Conservation (phyloP, 2,329 filamentous ascomycete species). For the Apiospora saccharicola region DNA sequence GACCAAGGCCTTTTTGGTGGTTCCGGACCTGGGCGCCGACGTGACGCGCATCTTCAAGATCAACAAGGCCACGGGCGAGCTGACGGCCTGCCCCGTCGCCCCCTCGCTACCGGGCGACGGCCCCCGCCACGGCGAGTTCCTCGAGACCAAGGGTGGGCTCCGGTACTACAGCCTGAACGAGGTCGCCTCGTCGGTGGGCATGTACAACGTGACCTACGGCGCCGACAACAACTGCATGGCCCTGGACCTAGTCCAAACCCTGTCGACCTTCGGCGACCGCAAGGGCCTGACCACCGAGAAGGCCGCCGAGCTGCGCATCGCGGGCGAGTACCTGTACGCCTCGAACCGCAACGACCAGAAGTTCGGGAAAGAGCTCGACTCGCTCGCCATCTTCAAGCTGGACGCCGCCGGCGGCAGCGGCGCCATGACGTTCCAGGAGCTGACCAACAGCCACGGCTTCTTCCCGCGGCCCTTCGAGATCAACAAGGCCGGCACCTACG, state of each 20-base stretch:
- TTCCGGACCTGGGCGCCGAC: slow-evolving; percentile 63
- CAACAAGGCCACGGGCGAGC: slow-evolving; percentile 50
- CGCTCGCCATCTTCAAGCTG: slow-evolving; percentile 23
- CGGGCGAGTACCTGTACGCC: slow-evolving; percentile 43
- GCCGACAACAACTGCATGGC: slow-evolving; percentile 50
- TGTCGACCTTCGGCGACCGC: slow-evolving; percentile 53
- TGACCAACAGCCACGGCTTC: slow-evolving; percentile 23
- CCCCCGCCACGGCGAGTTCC: slow-evolving; percentile 59
- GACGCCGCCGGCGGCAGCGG: not conserved
- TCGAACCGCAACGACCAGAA: slow-evolving; percentile 27
- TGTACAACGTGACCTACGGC: slow-evolving; percentile 56
- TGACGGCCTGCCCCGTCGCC: slow-evolving; percentile 54
- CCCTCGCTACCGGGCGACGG: slow-evolving; percentile 55
- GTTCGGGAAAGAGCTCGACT: slow-evolving; percentile 26
- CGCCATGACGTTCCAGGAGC: slow-evolving; percentile 22
- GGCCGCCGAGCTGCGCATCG: slow-evolving; percentile 61
- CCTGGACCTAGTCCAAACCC: slow-evolving; percentile 53
- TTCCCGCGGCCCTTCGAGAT: slow-evolving; percentile 26
- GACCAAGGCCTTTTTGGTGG: slow-evolving; percentile 56
- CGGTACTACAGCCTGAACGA: slow-evolving; percentile 55
- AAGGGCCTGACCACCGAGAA: slow-evolving; percentile 54
- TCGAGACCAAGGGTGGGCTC: slow-evolving; percentile 48
- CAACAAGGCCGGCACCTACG: slow-evolving; percentile 25
- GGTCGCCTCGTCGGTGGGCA: slow-evolving; percentile 57
- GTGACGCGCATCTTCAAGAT: slow-evolving; percentile 61